phyloP scores from a whole-genome alignment of 768 basidiomycete genomes.

The Phanerochaete carnosa region DNA sequence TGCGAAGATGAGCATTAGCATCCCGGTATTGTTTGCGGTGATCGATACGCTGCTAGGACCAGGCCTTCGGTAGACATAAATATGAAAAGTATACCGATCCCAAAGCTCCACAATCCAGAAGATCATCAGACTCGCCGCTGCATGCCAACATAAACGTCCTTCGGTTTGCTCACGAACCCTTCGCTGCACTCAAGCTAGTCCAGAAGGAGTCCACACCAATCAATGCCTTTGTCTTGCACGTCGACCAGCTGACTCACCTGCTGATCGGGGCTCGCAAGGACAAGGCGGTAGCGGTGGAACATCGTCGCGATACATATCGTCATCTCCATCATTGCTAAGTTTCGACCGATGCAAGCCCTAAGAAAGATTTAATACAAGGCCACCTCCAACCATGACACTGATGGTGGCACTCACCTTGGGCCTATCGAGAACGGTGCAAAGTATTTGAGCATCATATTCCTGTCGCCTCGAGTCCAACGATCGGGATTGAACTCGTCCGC shows the following conservation, averaged over 20 bases:
- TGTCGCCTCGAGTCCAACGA: slow-evolving; percentile 25
- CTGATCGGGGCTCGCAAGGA: background rate
- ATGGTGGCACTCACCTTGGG: background rate
- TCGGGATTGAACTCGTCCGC: slow-evolving; percentile 27
- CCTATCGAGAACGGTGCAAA: slow-evolving; percentile 17
- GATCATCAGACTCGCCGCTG: background rate
- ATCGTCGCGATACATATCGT: slow-evolving; percentile 3
- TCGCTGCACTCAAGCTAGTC: background rate
- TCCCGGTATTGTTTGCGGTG: too few relatives aligned
- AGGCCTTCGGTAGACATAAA: too few relatives aligned
- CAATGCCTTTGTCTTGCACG: background rate
- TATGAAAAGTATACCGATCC: too few relatives aligned
- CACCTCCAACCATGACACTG: background rate
- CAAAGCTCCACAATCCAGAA: background rate
- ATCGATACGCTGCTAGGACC: too few relatives aligned
- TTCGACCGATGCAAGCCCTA: slow-evolving; percentile 11
- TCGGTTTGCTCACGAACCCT: slow-evolving; percentile 3
- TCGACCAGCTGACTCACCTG: background rate
- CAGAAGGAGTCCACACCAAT: background rate
- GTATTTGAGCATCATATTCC: background rate
- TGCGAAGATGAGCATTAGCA: background rate
- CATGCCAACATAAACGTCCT: background rate
- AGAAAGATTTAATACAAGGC: background rate
- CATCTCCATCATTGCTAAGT: slow-evolving; percentile 10
- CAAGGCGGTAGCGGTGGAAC: slow-evolving; percentile 9